Base-by-base conservation (phyloP, 202 grass and related monocot species). In the Schoenoplectus triqueter region DNA sequence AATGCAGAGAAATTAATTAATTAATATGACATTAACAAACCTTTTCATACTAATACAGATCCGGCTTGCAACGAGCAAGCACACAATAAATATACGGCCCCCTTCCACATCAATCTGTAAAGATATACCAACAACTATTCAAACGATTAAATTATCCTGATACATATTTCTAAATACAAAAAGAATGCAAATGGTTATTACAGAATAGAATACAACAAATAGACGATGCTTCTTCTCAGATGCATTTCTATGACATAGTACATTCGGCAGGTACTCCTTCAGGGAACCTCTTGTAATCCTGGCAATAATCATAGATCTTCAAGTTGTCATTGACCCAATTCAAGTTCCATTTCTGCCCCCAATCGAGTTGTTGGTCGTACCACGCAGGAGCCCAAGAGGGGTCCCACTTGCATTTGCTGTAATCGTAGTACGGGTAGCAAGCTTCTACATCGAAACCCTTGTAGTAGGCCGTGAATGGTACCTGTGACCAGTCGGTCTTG, bases 281-380 rank as follows among this genome's bases (percentile, higher is more conserved):
- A 4, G 80, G 69, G 70, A 85, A 91, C 83, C 89, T 89, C 46
- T 77, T 84, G 11, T 54, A 7, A 80, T 96, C 93, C 2, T 3
- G 54, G 86, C 91, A 96, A 73, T 90, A 96, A 59, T 96, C 78
- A 66, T 96, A 96, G 78, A 93, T 82, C 84, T 83, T 91, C 83
- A 85, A 50, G 2, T 76, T 85, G 3, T 19, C 55, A 42, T 88
- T 52, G 3, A 89, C 80, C 10, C 83, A 72, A 1, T 84, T 88
- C 64, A 94, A 55, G 85, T 78, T 21, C 18, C 71, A 51, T 49
- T 64, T 15, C 31, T 70, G 82, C 4, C 9, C 8, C 14, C 70
- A 55, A 65, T 88, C 59, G 66, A 86, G 50, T 48, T 42, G 66
- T 72, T 90, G 80, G 68, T 45, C 55, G 10, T 85, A 90, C 88